phyloP scores from a whole-genome alignment of 106 monocot genomes.

The Platanthera guangdongensis region DNA sequence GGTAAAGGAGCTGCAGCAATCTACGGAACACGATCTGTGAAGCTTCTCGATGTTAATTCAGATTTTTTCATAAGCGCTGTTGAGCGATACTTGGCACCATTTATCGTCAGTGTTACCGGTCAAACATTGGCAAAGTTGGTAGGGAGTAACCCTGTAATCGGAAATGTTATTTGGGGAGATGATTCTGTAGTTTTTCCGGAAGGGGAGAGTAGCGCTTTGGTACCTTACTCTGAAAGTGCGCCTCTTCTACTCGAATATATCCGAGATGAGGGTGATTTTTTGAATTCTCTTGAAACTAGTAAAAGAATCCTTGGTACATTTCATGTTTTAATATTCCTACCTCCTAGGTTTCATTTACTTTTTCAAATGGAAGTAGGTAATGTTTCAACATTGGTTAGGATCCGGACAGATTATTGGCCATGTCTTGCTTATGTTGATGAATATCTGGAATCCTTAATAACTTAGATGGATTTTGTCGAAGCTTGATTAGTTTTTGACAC shows the following conservation, averaged over 20 bases:
- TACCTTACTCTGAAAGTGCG: constrained; percentile 30
- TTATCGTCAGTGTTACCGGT: constrained; percentile 65
- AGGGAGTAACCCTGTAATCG: constrained; percentile 43
- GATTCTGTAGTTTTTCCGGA: constrained; percentile 17
- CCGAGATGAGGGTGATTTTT: constrained; percentile 24
- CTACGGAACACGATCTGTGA: constrained; percentile 77
- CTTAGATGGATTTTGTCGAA: constrained; percentile 11
- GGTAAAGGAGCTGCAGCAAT: constrained; percentile 74
- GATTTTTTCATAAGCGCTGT: constrained; percentile 43
- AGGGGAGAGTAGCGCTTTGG: constrained; percentile 29
- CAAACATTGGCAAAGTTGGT: constrained; percentile 31
- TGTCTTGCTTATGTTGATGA: constrained; percentile 94
- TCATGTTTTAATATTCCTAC: constrained; percentile 75
- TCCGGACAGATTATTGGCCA: constrained; percentile 96
- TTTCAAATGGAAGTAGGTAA: constrained; percentile 77
- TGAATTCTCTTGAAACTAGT: constrained; percentile 5
- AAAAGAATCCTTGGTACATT: constrained; percentile 51
- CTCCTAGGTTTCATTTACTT: constrained; percentile 88
- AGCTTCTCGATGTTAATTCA: constrained; percentile 56
- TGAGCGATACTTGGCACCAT: constrained; percentile 53
- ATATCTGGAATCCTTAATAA: constrained; percentile 68
- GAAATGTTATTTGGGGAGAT: constrained; percentile 55
- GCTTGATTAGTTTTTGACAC: background rate
- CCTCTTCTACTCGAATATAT: constrained; percentile 46
- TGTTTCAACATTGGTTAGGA: constrained; percentile 69